A percentile compares a stretch with the other conserved stretches of the same genome.
phyloP scores from a whole-genome alignment of 305 asterid genomes.

The Fraxinus greggii region DNA sequence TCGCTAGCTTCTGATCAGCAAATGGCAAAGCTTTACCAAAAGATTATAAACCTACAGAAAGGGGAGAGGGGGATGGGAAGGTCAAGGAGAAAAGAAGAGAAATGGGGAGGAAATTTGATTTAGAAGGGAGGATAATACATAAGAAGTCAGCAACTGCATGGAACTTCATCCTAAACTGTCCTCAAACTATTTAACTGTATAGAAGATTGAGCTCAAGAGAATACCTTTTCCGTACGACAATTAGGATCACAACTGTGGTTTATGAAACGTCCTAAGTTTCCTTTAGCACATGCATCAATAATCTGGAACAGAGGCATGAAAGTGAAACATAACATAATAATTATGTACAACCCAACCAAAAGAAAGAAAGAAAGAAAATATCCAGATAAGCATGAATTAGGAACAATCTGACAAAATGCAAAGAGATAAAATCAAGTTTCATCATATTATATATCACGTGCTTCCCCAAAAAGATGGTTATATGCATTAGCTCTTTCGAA shows the following conservation, averaged over 20 bases:
- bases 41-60: background rate
- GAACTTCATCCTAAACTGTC: slow-evolving; percentile 13
- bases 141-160: slow-evolving; percentile 13
- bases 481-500: background rate
- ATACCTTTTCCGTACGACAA: slow-evolving; percentile 95
- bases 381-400: background rate
- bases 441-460: background rate
- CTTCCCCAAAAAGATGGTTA: background rate
- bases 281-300: slow-evolving; percentile 92
- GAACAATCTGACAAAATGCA: background rate
- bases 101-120: background rate
- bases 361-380: background rate
- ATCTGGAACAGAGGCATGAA: slow-evolving; percentile 51
- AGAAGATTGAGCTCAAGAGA: slow-evolving; percentile 22
- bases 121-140: background rate
- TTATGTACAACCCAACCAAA: background rate
- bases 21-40: background rate
- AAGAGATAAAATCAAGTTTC: background rate
- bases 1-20: background rate
- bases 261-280: slow-evolving; percentile 87
- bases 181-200: slow-evolving; percentile 17
- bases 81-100: background rate
- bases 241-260: slow-evolving; percentile 96
- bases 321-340: slow-evolving; percentile 22
- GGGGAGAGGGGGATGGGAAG: background rate